Conservation (phyloP, 2,329 filamentous ascomycete genomes). For the Claviceps quebecensis region DNA sequence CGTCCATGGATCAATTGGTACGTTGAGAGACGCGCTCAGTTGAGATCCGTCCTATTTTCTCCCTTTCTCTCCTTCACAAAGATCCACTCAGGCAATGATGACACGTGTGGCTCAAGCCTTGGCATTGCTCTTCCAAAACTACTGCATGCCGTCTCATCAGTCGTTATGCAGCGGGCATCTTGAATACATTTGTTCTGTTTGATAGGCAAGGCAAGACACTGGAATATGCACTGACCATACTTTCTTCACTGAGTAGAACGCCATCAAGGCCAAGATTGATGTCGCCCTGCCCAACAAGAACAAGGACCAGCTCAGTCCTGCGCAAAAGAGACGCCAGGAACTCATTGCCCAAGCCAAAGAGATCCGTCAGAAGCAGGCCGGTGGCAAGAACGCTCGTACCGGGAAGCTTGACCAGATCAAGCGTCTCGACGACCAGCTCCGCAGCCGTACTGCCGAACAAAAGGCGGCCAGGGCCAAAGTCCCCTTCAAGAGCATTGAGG, state of each 20-base stretch:
- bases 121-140: neutral
- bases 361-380: constrained; percentile 77
- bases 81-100: no score
- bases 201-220: no score
- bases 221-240: constrained; percentile 5
- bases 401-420: constrained; percentile 82
- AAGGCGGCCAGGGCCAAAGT: constrained; percentile 73
- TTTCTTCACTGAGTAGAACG: constrained; percentile 45
- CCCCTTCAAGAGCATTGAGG: constrained; percentile 74
- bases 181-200: no score
- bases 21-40: constrained; percentile 7
- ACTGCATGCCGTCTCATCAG: neutral
- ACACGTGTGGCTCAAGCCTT: neutral
- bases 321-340: constrained; percentile 72
- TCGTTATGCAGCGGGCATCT: no score
- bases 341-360: constrained; percentile 68
- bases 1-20: constrained; percentile 49
- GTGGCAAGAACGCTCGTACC: constrained; percentile 69
- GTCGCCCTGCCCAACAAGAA: constrained; percentile 58
- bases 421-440: constrained; percentile 77
- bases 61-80: no score
- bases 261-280: constrained; percentile 79
- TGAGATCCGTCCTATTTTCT: neutral
- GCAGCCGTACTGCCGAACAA: constrained; percentile 71
- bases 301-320: constrained; percentile 67